Percentiles rank a stretch among this genome's conserved stretches.
Conservation (phyloP, 2,329 filamentous ascomycete genomes). For the Arthrobotrys sinensis region DNA sequence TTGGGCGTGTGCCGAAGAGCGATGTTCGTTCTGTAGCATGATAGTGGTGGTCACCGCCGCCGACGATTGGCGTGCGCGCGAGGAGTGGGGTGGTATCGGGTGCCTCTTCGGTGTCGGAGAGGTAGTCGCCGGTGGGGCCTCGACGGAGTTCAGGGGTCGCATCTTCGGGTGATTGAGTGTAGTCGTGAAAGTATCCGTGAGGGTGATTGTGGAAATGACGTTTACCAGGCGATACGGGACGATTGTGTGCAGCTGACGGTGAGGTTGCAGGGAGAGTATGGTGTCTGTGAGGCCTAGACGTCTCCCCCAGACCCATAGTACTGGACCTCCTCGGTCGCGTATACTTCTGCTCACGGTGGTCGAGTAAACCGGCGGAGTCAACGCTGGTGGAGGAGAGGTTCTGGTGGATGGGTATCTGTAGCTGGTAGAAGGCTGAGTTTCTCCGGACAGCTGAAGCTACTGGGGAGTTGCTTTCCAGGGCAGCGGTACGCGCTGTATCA, state of each 20-base stretch:
- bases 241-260: constrained; percentile 2
- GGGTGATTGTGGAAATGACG: constrained; percentile 39
- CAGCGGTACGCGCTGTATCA: constrained; percentile 25
- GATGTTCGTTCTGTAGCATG: constrained; percentile 46
- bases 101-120: constrained; percentile 49
- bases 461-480: constrained; percentile 2
- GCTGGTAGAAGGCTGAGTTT: constrained; percentile 46
- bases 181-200: constrained; percentile 53
- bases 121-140: constrained; percentile 56
- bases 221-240: constrained; percentile 30
- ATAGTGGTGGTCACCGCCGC: constrained; percentile 10
- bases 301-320: constrained; percentile 64
- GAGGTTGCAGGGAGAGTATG: constrained; percentile 8
- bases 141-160: constrained; percentile 50
- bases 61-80: constrained; percentile 1
- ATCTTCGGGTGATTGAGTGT: constrained; percentile 34
- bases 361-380: constrained; percentile 88
- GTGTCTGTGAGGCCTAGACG: constrained; percentile 27
- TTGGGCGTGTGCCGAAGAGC: constrained; percentile 17
- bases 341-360: constrained; percentile 75
- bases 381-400: constrained; percentile 87
- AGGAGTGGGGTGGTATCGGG: constrained; percentile 48
- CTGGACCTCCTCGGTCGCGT: constrained; percentile 78
- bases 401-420: constrained; percentile 54
- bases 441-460: constrained; percentile 27